Percentiles rank a stretch among this genome's conserved stretches.
Evolutionary conservation across 2,329 filamentous ascomycete genomes (phyloP).

Genomic region (Aspergillus unguis): DNA sequence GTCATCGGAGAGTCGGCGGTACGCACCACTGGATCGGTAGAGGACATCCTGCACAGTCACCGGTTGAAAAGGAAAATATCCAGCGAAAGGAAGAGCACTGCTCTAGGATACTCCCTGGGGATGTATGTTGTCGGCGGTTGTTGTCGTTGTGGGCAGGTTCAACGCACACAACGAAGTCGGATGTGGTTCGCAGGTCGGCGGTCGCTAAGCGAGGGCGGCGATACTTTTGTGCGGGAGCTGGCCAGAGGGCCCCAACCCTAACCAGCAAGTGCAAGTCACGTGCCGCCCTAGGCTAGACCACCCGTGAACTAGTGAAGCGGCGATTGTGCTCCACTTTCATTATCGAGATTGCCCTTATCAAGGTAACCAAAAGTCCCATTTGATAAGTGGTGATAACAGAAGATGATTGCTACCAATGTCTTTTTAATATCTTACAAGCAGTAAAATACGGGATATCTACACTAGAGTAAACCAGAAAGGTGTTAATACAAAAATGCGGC

Average conservation of each 20-base stretch:
- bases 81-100: conserved; percentile 40
- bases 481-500: not conserved
- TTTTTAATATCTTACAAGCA: too few relatives aligned
- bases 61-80: conserved; percentile 42
- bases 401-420: not conserved
- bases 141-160: conserved; percentile 45
- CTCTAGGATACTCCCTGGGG: conserved; percentile 41
- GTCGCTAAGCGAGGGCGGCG: conserved; percentile 40
- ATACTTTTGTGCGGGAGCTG: conserved; percentile 37
- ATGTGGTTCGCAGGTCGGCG: conserved; percentile 32
- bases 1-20: conserved; percentile 14
- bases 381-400: not conserved
- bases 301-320: not conserved
- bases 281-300: conserved; percentile 13
- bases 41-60: conserved; percentile 58
- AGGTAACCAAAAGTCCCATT: not conserved
- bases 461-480: too few relatives aligned
- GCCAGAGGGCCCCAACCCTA: conserved; percentile 40
- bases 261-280: conserved; percentile 29
- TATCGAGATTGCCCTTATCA: not conserved
- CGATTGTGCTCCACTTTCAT: not conserved
- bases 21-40: conserved; percentile 65
- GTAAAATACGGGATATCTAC: too few relatives aligned
- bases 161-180: conserved; percentile 43
- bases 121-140: conserved; percentile 47